Evolutionary conservation across 257 asterid species (phyloP).

Genomic region (Solanum pinnatisectum): DNA sequence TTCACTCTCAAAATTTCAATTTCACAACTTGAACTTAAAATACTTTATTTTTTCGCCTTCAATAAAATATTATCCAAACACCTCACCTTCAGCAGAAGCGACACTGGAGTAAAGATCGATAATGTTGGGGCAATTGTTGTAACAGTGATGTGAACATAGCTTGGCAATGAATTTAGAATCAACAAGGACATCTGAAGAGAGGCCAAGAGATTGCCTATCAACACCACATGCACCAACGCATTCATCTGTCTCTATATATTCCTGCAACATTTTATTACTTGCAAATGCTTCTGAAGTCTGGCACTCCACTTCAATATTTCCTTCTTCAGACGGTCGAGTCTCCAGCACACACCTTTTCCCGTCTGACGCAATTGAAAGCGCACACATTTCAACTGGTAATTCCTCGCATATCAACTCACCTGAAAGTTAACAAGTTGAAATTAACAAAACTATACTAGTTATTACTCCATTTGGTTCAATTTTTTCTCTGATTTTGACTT

Average conservation of each 20-base stretch:
- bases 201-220: slow-evolving; percentile 50
- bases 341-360: slow-evolving; percentile 73
- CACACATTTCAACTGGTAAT: slow-evolving; percentile 35
- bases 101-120: slow-evolving; percentile 59
- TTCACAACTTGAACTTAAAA: neutral
- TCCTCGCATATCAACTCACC: slow-evolving; percentile 62
- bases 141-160: slow-evolving; percentile 65
- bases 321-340: slow-evolving; percentile 17
- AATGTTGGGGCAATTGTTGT: slow-evolving; percentile 57
- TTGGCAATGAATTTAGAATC: slow-evolving; percentile 32
- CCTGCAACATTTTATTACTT: slow-evolving; percentile 22
- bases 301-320: slow-evolving; percentile 31
- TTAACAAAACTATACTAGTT: neutral
- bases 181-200: slow-evolving; percentile 66
- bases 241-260: slow-evolving; percentile 49
- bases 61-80: neutral
- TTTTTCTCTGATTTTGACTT: no score
- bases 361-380: slow-evolving; percentile 47
- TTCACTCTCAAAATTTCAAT: neutral
- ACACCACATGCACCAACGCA: slow-evolving; percentile 62
- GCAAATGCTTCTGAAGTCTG: slow-evolving; percentile 54
- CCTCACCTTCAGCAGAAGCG: slow-evolving; percentile 68
- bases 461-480: neutral
- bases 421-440: neutral
- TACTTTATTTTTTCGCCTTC: no score